Base-by-base conservation (phyloP, 805 yeast species). In the Yamadazyma endophytica region DNA sequence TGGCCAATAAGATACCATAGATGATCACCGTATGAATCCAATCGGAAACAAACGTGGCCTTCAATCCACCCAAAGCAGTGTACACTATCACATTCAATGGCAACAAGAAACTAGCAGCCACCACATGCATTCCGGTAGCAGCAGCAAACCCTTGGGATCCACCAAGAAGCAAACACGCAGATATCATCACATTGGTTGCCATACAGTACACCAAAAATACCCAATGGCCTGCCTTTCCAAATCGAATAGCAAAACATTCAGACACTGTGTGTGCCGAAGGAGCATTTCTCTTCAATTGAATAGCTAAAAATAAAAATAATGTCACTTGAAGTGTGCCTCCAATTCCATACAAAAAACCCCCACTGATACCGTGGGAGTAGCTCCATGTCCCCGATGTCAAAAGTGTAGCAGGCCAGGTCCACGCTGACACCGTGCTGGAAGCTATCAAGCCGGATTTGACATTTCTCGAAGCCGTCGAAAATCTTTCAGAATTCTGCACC, bases 101-200 rank as follows among this genome's bases (percentile, higher is more conserved):
- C 15, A 52, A 39, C 24, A 52, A 36, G 37, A 44, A 47, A 20
- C 44, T 33, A 9, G 54, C 49, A 21, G 52, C 51, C 13, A 44
- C 47, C 3, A 79, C 72, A 53, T 79, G 64, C 64, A 65, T 62
- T 1, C 96, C 96, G 3, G 95, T 86, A 38, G 86, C 64, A 43
- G 79, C 80, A 39, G 64, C 66, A 36, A 86, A 78, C 4, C 84
- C 82, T 2, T 92, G 88, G 24, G 90, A 77, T 14, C 95, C 95
- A 36, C 51, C 51, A 9, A 51, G 33, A 16, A 50, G 33, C 14
- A 49, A 40, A 28, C 48, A 46, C 4, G 50, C 36, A 17, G 52
- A 39, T 13, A 46, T 47, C 22, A 49, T 34, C 2, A 51, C 43
- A 47, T 21, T 54, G 21, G 52, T 48, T 5, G 43, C 43, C 13